These are phyloP conservation scores for Diospyros kaki DNA, from an alignment of 148 eudicot species.

Conservation along the genomic window DNA sequence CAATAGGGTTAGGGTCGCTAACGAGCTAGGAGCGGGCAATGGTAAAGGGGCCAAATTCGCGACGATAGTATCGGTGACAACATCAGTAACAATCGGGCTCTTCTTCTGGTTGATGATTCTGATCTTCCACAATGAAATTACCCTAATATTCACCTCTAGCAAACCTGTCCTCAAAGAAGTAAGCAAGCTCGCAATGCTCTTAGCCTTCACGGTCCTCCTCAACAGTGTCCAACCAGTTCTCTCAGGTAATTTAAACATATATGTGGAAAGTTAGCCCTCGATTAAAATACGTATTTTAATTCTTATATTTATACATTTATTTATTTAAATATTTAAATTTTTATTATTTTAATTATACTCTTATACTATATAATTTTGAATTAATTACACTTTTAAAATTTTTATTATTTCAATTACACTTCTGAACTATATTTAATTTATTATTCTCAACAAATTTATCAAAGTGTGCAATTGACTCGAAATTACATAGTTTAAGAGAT, in stretches of 20 bases:
- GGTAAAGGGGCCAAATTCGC: slow-evolving; percentile 66
- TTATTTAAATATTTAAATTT: not conserved
- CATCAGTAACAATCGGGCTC: slow-evolving; percentile 45
- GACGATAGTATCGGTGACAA: slow-evolving; percentile 38
- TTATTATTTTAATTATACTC: no score
- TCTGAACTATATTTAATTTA: no score
- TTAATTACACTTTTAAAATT: no score
- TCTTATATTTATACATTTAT: not conserved
- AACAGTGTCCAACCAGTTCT: slow-evolving; percentile 66
- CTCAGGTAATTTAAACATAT: slow-evolving; percentile 30
- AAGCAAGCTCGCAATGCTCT: slow-evolving; percentile 37
- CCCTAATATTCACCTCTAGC: slow-evolving; percentile 45
- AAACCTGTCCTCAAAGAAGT: slow-evolving; percentile 39
- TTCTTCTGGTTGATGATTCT: slow-evolving; percentile 41
- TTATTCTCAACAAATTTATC: no score
- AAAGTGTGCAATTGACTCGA: no score
- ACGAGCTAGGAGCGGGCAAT: slow-evolving; percentile 64
- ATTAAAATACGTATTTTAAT: not conserved
- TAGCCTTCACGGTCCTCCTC: slow-evolving; percentile 59
- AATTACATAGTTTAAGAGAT: no score
- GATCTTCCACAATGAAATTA: slow-evolving; percentile 39
- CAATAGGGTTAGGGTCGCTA: slow-evolving; percentile 55
- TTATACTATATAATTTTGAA: no score
- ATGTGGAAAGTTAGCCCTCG: not conserved
- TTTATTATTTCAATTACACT: not conserved